phyloP scores from a whole-genome alignment of 73 alveolate species.

The Uronychia binucleata region DNA sequence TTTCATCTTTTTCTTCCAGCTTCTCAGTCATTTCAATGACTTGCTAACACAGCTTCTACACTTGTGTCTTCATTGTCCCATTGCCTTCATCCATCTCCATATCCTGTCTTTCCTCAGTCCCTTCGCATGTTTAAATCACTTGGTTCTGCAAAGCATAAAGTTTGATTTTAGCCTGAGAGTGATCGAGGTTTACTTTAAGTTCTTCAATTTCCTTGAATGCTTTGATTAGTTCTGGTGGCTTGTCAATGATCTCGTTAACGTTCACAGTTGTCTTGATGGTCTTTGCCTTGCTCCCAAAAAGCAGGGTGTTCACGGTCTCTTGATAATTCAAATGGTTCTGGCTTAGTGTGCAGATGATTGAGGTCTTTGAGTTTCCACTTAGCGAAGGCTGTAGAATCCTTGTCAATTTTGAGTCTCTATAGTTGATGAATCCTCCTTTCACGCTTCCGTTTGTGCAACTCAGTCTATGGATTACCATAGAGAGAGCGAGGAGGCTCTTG shows the following conservation, averaged over 20 bases:
- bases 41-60: neutral
- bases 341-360: conserved; percentile 82
- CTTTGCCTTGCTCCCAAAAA: conserved; percentile 83
- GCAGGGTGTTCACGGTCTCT: conserved; percentile 84
- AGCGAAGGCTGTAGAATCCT: conserved; percentile 80
- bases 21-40: neutral
- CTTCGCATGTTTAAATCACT: too few relatives aligned
- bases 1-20: neutral
- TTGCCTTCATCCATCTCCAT: neutral
- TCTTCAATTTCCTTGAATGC: neutral
- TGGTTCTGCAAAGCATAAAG: neutral
- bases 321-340: conserved; percentile 76
- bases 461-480: conserved; percentile 80
- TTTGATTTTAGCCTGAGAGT: neutral
- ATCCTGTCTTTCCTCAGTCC: neutral
- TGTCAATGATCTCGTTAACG: conserved; percentile 41
- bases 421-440: conserved; percentile 69
- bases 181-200: neutral
- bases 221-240: neutral
- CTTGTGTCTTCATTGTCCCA: neutral
- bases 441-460: conserved; percentile 64
- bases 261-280: conserved; percentile 68
- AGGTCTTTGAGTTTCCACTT: conserved; percentile 87
- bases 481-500: conserved; percentile 85
- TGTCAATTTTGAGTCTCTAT: conserved; percentile 86